Base-by-base conservation (phyloP, 768 basidiomycete species). In the Hericium rajendrae region DNA sequence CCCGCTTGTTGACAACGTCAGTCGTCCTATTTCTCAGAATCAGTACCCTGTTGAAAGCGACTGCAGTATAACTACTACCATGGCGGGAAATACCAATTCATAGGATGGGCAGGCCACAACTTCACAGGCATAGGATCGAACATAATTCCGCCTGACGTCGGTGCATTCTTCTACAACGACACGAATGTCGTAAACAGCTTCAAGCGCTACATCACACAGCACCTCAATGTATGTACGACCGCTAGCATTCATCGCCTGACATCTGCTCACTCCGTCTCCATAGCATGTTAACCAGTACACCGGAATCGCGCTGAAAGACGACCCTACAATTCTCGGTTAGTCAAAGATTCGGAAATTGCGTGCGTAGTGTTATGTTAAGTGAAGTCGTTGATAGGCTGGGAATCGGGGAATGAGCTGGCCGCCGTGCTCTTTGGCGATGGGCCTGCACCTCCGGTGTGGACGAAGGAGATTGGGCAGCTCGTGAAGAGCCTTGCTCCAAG, bases 1-100 rank as follows among this genome's bases (percentile, higher is more conserved):
- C 9, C 65, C 66, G 24, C 56, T 66, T 16, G 43, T 67, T 16
- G 64, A 67, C 28, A 65, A 63, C 16, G 57, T 67, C 26, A 62
- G 65, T 54, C 40, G n/a, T 22, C 37, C 8, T 18, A n/a, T 24
- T 41, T 11, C 3, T 5, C 37, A 41, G n/a, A 6, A 41, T 48
- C 13, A 32, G 24, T 2, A 13, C 26, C 26, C 38, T 28, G n/a
- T 20, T 61, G 18, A 37, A 13, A 32, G 18, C 18, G 13, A 49
- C 12, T 48, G 28, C 20, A 56, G 53, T 60, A 67, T 51, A 64
- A 66, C 50, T 65, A 52, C 51, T 65, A 67, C 22, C 66, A 69
- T 49, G 66, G 66, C 40, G 69, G 69, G 10, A 69, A 69, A 55
- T 69, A 64, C 54, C 67, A 69, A 38, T 70, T 68, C 43, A 67